Conservation (phyloP, 768 basidiomycete species). For the Lentinula sp. region DNA sequence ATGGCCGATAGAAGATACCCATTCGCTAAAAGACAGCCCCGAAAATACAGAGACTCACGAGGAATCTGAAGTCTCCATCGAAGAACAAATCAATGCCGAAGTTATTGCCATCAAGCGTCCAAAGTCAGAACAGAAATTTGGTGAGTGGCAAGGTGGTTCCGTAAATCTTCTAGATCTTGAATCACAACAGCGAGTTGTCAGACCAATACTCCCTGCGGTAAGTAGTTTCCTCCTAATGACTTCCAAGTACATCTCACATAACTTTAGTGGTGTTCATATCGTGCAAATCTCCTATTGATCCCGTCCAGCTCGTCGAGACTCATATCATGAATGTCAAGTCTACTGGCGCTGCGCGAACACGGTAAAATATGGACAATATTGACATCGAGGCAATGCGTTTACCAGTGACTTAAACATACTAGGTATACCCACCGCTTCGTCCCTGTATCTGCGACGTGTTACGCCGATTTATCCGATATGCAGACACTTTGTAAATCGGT, state of each 20-base stretch:
- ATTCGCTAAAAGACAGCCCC: conserved; percentile 18
- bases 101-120: conserved; percentile 66
- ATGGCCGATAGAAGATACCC: conserved; percentile 47
- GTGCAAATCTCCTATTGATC: conserved; percentile 73
- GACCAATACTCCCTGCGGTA: conserved; percentile 78
- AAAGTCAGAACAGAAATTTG: conserved; percentile 56
- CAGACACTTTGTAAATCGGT: conserved; percentile 50
- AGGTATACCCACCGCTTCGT: conserved; percentile 70
- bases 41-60: conserved; percentile 22
- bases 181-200: conserved; percentile 58
- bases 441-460: conserved; percentile 63
- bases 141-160: conserved; percentile 29
- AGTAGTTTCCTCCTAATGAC: neutral
- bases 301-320: conserved; percentile 59
- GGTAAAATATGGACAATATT: conserved; percentile 30
- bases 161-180: neutral
- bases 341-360: conserved; percentile 61
- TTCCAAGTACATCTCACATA: neutral
- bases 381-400: neutral
- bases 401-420: neutral
- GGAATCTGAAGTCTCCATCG: conserved; percentile 42
- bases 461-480: conserved; percentile 68
- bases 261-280: conserved; percentile 71
- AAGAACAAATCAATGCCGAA: conserved; percentile 68
- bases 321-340: conserved; percentile 57